These are phyloP conservation scores for Leccinum boreale DNA, from an alignment of 768 basidiomycete genomes.

Conservation along the genomic window DNA sequence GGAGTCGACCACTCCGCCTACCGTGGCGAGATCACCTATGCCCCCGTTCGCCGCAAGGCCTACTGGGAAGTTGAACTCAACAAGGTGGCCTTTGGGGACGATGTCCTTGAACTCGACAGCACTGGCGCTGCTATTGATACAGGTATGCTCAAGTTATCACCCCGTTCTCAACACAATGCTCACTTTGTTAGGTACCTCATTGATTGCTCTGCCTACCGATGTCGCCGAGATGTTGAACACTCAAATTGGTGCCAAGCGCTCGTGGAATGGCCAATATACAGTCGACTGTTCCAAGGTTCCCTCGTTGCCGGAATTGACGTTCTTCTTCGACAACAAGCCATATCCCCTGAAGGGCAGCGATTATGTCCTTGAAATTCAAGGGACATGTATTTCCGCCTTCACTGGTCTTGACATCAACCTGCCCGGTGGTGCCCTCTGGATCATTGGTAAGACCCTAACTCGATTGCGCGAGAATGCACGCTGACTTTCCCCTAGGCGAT, in stretches of 20 bases:
- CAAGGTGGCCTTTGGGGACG: constrained; percentile 80
- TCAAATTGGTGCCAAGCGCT: constrained; percentile 89
- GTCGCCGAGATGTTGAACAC: constrained; percentile 97
- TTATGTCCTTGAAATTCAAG: constrained; percentile 87
- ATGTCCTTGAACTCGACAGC: constrained; percentile 85
- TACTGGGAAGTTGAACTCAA: constrained; percentile 98
- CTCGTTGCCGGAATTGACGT: constrained; percentile 76
- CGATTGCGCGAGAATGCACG: background rate
- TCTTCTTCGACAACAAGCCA: constrained; percentile 77
- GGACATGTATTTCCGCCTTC: constrained; percentile 93
- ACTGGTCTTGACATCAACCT: constrained; percentile 87
- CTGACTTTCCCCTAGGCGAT: constrained; percentile 49
- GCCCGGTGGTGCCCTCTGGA: constrained; percentile 81
- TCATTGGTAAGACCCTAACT: constrained; percentile 58
- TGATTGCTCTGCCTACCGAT: constrained; percentile 91
- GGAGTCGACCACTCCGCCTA: constrained; percentile 80
- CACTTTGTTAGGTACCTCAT: constrained; percentile 66
- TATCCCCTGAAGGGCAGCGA: constrained; percentile 81
- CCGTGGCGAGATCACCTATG: constrained; percentile 78
- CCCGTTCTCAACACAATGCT: background rate
- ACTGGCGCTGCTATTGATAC: constrained; percentile 94
- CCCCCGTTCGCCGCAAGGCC: constrained; percentile 89
- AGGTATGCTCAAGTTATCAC: constrained; percentile 40
- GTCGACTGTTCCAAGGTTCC: constrained; percentile 86
- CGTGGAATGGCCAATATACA: constrained; percentile 95